Evolutionary conservation across 2,329 filamentous ascomycete genomes (phyloP).

Genomic region (Tolypocladium paradoxum): DNA sequence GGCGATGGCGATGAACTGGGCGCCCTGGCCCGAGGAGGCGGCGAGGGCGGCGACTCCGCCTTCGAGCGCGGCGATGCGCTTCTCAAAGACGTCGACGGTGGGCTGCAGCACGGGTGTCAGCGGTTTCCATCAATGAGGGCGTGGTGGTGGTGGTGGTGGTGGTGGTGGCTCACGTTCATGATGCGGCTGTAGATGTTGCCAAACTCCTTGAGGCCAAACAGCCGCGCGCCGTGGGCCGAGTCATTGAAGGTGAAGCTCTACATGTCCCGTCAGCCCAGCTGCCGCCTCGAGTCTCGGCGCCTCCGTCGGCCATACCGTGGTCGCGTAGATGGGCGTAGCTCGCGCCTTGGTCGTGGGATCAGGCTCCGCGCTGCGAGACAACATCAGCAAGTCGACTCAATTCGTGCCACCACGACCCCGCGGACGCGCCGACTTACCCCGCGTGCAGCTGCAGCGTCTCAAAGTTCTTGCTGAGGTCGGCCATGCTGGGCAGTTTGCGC

Average conservation of each 20-base stretch:
- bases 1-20: slow-evolving; percentile 82
- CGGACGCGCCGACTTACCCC: slow-evolving; percentile 43
- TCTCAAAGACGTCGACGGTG: slow-evolving; percentile 92
- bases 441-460: slow-evolving; percentile 82
- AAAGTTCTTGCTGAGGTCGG: slow-evolving; percentile 51
- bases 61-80: slow-evolving; percentile 90
- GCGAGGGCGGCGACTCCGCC: slow-evolving; percentile 82
- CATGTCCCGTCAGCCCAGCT: neutral
- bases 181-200: slow-evolving; percentile 98
- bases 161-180: slow-evolving; percentile 60
- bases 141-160: too few species aligned
- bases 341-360: slow-evolving; percentile 77
- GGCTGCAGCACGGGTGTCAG: slow-evolving; percentile 41
- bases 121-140: neutral
- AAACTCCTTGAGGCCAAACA: slow-evolving; percentile 93
- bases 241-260: slow-evolving; percentile 91
- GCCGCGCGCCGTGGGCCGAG: slow-evolving; percentile 84
- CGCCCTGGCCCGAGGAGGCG: slow-evolving; percentile 75
- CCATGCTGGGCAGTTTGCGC: slow-evolving; percentile 16
- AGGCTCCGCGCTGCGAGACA: slow-evolving; percentile 53
- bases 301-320: slow-evolving; percentile 40
- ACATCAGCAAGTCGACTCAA: neutral
- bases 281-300: neutral
- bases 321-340: slow-evolving; percentile 92
- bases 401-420: neutral